phyloP scores from a whole-genome alignment of 169 alveolate species.

The Blepharisma undulans region DNA sequence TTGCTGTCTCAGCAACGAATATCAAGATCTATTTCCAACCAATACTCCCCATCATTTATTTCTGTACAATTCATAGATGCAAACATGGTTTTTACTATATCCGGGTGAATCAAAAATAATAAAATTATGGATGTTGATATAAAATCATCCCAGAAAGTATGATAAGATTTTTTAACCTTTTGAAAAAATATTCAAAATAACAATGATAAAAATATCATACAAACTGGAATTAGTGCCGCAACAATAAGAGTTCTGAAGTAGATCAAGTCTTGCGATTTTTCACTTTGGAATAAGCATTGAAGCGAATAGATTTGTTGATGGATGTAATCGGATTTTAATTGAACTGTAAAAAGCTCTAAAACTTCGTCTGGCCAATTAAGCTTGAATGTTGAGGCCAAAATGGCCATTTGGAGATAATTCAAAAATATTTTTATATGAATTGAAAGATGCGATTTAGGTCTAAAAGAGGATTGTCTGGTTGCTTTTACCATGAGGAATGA shows the following conservation, averaged over 20 bases:
- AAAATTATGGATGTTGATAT: conserved; percentile 49
- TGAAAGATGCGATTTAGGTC: neutral
- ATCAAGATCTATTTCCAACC: conserved; percentile 22
- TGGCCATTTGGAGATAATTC: neutral
- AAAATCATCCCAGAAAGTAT: neutral
- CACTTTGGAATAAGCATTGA: neutral
- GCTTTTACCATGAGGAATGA: neutral
- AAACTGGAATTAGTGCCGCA: neutral
- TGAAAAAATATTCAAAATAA: neutral
- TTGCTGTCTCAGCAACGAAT: conserved; percentile 47
- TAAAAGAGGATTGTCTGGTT: conserved; percentile 1
- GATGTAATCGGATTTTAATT: neutral
- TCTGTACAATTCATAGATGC: conserved; percentile 43
- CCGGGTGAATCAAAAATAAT: conserved; percentile 57
- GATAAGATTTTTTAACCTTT: neutral
- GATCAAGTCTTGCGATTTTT: neutral
- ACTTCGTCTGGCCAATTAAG: conserved; percentile 15
- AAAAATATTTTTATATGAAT: conserved; percentile 13
- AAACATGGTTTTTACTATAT: conserved; percentile 46
- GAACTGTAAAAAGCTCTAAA: neutral
- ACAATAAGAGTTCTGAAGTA: neutral
- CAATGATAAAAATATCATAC: neutral
- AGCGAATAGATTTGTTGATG: neutral
- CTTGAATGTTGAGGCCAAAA: neutral
- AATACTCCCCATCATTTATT: conserved; percentile 17